Base-by-base conservation (phyloP, 345 rosid species). In the Aquilaria sinensis region DNA sequence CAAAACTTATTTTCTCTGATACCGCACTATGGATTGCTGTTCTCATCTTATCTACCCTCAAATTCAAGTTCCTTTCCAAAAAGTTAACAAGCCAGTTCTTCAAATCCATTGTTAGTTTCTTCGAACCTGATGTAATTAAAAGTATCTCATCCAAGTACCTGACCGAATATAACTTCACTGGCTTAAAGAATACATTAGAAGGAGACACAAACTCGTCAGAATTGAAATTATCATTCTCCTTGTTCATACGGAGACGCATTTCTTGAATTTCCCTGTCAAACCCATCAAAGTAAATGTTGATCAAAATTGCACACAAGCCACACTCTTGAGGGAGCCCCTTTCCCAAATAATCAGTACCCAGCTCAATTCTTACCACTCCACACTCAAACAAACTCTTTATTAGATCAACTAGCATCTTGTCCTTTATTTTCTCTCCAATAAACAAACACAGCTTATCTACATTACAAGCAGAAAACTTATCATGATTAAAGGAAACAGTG, bases 71-170 rank as follows among this genome's bases (percentile, higher is more conserved):
- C 76, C 70, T 74, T 57, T 86, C 96, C 68, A 90, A 79, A 67
- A 70, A 58, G 9, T 72, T 77, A 76, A 84, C 56, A 60, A 90
- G 68, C 37, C 31, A 54, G 52, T 72, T 82, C 87, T 86, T 88
- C 80, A 88, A 73, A 67, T 84, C 94, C 79, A 80, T 76, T 0
- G 80, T 76, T 70, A 83, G 59, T 79, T 77, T 52, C 65, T 86
- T 93, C 2, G 92, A 83, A 10, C 97, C 98, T 0, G 98, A 93
- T 6, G 94, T 84, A 60, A 85, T 69, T 53, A 90, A 43, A 54
- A 93, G 72, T 68, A 93, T 90, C 84, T 90, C 97, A 67, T 93
- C 97, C 73, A 90, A 80, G 64, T 90, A 93, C 81, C 98, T 80
- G 55, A 88, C 77, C 0, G 94, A 92, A 70, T 87, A 76, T 31